Percentiles rank a stretch among this genome's conserved stretches.
These are phyloP conservation scores for Leccinum ponderosum DNA, from an alignment of 1,284 basidiomycete species.

Conservation along the genomic window DNA sequence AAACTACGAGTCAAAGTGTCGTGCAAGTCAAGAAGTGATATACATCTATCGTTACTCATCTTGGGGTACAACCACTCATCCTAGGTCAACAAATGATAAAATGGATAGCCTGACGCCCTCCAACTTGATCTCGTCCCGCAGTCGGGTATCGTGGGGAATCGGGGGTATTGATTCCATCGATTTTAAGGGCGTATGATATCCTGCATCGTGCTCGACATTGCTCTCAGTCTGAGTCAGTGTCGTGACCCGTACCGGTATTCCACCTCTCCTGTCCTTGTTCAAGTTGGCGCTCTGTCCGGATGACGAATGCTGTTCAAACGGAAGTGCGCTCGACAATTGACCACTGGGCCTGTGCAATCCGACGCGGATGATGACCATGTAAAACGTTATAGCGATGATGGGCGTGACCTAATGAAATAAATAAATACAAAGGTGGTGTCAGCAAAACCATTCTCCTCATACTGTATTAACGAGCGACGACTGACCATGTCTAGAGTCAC, in stretches of 20 bases:
- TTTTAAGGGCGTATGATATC: background rate
- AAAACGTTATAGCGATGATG: background rate
- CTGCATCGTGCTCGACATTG: background rate
- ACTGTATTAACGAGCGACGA: background rate
- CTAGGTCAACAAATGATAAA: background rate
- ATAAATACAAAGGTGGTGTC: background rate
- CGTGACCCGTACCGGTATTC: background rate
- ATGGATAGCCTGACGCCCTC: background rate
- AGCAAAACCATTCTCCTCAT: background rate
- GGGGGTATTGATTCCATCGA: background rate
- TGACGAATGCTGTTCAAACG: background rate
- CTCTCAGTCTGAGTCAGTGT: background rate
- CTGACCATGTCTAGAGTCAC: constrained; percentile 2
- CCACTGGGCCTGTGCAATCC: background rate
- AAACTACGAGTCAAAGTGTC: background rate
- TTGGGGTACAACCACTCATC: background rate
- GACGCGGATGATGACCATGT: background rate
- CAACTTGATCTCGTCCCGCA: background rate
- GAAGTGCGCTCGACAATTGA: background rate
- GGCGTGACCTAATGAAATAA: background rate
- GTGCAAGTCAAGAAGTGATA: background rate
- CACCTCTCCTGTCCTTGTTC: background rate
- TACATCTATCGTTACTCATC: background rate
- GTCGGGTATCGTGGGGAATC: background rate
- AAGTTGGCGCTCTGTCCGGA: background rate